A percentile compares a stretch with the other conserved stretches of the same genome.
Conservation (phyloP, 2,329 filamentous ascomycete genomes). For the Hymenoscyphus infarciens region DNA sequence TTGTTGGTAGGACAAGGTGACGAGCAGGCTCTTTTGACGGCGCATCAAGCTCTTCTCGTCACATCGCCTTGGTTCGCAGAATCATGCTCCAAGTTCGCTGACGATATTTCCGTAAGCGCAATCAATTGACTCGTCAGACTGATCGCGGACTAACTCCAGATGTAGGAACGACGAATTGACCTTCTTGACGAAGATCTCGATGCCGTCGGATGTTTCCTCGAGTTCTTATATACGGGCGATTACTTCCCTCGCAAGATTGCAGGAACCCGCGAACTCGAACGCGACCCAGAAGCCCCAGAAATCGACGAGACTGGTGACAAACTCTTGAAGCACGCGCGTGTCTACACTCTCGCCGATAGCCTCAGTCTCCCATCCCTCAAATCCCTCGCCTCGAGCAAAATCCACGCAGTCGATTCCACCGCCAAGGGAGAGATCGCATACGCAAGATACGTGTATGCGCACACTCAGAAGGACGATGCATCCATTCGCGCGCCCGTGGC, state of each 20-base stretch:
- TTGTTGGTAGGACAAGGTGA: conserved; percentile 62
- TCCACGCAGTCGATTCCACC: conserved; percentile 84
- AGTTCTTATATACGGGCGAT: conserved; percentile 80
- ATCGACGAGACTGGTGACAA: conserved; percentile 78
- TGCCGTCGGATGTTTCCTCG: conserved; percentile 73
- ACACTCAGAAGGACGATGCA: conserved; percentile 65
- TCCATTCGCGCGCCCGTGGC: conserved; percentile 78
- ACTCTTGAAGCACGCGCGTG: conserved; percentile 81
- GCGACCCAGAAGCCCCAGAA: conserved; percentile 59
- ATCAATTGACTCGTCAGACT: background rate
- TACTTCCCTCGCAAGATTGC: conserved; percentile 73
- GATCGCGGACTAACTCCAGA: background rate
- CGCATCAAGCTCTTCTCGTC: conserved; percentile 73
- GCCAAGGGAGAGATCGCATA: conserved; percentile 89
- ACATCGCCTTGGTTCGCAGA: conserved; percentile 73
- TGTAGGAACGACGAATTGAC: conserved; percentile 61
- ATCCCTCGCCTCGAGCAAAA: conserved; percentile 79
- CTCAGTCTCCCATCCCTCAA: conserved; percentile 67
- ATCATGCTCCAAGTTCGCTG: conserved; percentile 57
- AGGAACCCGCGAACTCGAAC: conserved; percentile 64
- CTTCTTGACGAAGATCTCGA: conserved; percentile 66
- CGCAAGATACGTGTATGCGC: conserved; percentile 83
- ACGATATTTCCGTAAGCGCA: conserved; percentile 55
- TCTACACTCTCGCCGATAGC: conserved; percentile 85
- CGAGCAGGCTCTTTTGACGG: conserved; percentile 61